Evolutionary conservation across 2,329 filamentous ascomycete species (phyloP), one percentile per base, ranked within the genome.

Genomic region (Microsporum audouinii): DNA sequence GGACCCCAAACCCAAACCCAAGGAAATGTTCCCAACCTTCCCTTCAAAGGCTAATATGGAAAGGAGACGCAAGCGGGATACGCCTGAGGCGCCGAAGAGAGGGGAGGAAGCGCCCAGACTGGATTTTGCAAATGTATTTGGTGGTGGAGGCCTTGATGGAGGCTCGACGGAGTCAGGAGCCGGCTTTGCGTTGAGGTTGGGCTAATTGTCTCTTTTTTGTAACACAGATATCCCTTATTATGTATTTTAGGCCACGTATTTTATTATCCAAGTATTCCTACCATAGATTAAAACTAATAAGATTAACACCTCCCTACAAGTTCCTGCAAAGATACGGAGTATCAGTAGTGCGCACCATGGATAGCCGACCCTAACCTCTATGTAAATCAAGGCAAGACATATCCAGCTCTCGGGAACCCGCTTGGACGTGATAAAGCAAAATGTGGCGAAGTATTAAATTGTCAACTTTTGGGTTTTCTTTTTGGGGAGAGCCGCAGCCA

Each of bases 1-100:
- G 75, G 88, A 95, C 67, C 94, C 94, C 0, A 88, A 88, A 63
- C 89, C 91, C 1, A 97, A 97, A 76, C 85, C 87, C 5, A 88
- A 89, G 71, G 88, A 87, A 68, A 87, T 99, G 86, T 97, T 99
- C 71, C 94, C 94, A 1, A 97, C 94, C 0, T 99, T 97, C 72
- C 94, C 94, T 0, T 94, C 88, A 68, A 96, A 95, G 74, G 94
- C 94, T 0, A 90, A 91, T 1, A 88, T 94, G 78, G 94, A 99
- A 78, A 87, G 86, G 70, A 79, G 91, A 67, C 79, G 89, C 65
- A 79, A 83, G 41, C 79, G 83, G 63, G 84, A 85, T 63, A 91
- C 86, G 65, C 94, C 94, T 0, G 86, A 91, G 72, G 94, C 94
- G 5, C 94, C 94, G 0, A 83, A 82, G 43, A 80, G 92, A 36